These are phyloP conservation scores for Drosera capensis DNA, from an alignment of 148 eudicot species.

Conservation along the genomic window DNA sequence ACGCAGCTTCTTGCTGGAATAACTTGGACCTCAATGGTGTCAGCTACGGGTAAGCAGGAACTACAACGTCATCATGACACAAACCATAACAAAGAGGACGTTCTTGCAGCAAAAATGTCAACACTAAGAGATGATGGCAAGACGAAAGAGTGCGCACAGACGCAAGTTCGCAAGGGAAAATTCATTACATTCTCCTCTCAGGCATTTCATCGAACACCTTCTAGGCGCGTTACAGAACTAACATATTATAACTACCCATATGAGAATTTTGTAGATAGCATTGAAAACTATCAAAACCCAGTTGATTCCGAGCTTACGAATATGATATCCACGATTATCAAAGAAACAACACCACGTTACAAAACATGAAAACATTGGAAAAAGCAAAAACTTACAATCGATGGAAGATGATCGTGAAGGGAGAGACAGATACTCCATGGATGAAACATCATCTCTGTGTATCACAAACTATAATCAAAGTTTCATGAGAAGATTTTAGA, in stretches of 20 bases:
- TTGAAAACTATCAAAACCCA: too few relatives aligned
- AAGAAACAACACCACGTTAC: too few relatives aligned
- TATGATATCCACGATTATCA: too few relatives aligned
- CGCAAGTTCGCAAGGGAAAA: background rate
- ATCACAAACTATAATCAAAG: too few relatives aligned
- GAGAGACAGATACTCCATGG: too few relatives aligned
- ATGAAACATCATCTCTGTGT: too few relatives aligned
- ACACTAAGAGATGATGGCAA: background rate
- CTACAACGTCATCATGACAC: background rate
- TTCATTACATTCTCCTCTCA: background rate
- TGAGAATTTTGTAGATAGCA: background rate
- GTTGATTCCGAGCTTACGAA: too few relatives aligned
- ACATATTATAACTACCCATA: background rate
- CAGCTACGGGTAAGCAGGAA: slow-evolving; percentile 34
- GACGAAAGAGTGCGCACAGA: background rate
- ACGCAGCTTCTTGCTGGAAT: slow-evolving; percentile 43
- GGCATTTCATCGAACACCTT: background rate
- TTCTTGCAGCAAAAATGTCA: background rate
- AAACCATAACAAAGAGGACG: background rate
- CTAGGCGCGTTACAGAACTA: background rate
- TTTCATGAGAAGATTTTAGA: too few relatives aligned
- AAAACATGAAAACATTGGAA: too few relatives aligned
- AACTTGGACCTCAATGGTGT: slow-evolving; percentile 77
- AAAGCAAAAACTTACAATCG: too few relatives aligned
- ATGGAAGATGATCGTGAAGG: too few relatives aligned